Evolutionary conservation across 2,329 filamentous ascomycete species (phyloP).

Genomic region (Sporothrix pseudoabietina): DNA sequence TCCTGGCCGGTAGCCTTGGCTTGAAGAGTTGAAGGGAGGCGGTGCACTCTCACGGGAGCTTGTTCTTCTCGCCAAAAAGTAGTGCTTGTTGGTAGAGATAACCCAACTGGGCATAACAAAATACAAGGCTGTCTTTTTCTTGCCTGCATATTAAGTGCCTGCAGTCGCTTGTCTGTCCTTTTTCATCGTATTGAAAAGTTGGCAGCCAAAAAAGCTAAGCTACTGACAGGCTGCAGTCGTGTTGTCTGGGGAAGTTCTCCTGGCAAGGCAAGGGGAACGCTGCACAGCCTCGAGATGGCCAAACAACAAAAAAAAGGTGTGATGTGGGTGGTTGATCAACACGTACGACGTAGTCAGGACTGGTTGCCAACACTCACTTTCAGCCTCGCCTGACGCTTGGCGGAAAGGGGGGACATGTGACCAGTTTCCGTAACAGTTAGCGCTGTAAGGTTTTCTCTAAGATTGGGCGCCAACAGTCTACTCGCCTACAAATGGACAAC

Average conservation of each 20-base stretch:
- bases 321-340: background rate
- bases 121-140: background rate
- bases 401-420: background rate
- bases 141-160: background rate
- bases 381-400: constrained; percentile 14
- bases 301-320: background rate
- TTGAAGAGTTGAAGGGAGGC: background rate
- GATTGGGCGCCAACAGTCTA: background rate
- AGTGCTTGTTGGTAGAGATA: background rate
- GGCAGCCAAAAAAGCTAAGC: background rate
- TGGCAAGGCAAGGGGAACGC: background rate
- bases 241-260: background rate
- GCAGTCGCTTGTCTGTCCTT: background rate
- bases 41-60: background rate
- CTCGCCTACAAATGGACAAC: background rate
- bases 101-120: background rate
- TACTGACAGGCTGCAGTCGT: background rate
- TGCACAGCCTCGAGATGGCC: constrained; percentile 18
- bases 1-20: constrained; percentile 3
- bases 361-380: background rate
- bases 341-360: too few relatives aligned
- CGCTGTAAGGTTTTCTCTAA: background rate
- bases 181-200: background rate
- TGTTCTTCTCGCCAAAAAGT: background rate
- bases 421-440: background rate